Evolutionary conservation across 2,329 filamentous ascomycete species (phyloP), one percentile per base, ranked within the genome.

Genomic region (Arachnopeziza araneosa): DNA sequence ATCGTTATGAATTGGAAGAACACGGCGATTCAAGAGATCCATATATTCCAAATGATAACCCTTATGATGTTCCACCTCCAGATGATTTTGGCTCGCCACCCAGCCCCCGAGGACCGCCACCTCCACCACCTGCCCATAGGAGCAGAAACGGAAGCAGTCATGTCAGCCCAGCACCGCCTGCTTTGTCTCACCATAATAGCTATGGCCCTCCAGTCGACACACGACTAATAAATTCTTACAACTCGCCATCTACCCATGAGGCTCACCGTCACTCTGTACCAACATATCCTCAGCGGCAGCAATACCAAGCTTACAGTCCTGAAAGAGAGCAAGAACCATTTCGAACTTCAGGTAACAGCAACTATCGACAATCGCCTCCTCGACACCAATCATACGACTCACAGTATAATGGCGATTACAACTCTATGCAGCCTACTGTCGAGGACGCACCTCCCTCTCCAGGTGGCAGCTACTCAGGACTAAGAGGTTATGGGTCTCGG

Each of bases 361-460:
- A 62, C 24, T 60, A 72, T 55, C 63, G 71, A 60, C 64, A 74
- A 59, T 62, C 70, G 24, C 66, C 63, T 63, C 54, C 73, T 69
- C 57, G 69, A 51, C 67, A 74, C 66, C 64, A 73, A 59, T 66
- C 69, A n/a, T 72, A 69, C 54, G 69, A 72, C 56, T 65, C 69
- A n/a, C 64, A 65, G 50, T 75, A 74, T 57, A 72, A 74, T 57
- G 65, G 69, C 19, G 70, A 75, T 58, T 75, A 77, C 63, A 74
- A 73, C 12, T 73, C 75, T 7, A 78, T 79, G 77, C 77, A 79
- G 60, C 75, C 77, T 9, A 75, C 75, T 0, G 77, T 79, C 53
- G 77, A 79, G 63, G 77, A 79, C 67, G 77, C 67, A 24, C 70
- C 71, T 14, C 66, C 67, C 7, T 70, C 70, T 51, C 70, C 71